A percentile compares a stretch with the other conserved stretches of the same genome.
Evolutionary conservation across 2,329 filamentous ascomycete species (phyloP).

Genomic region (Trichoderma polysporum): DNA sequence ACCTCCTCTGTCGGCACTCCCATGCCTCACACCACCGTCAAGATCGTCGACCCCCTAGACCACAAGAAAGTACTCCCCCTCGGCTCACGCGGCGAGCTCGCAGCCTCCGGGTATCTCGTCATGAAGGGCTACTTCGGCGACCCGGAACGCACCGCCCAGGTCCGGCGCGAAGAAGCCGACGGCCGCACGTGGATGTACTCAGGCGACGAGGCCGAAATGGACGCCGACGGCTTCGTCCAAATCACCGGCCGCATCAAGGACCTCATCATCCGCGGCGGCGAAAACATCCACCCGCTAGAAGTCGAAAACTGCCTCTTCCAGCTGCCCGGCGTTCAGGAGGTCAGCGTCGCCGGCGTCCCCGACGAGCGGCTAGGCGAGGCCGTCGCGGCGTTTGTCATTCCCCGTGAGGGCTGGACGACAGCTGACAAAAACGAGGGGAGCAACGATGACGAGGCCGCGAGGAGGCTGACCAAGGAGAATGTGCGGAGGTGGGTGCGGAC

Average conservation of each 20-base stretch:
- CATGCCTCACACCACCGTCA: constrained; percentile 75
- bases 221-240: constrained; percentile 75
- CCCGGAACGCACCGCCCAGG: constrained; percentile 65
- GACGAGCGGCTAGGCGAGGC: constrained; percentile 83
- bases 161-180: constrained; percentile 48
- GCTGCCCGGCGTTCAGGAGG: constrained; percentile 69
- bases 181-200: constrained; percentile 77
- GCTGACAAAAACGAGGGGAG: constrained; percentile 23
- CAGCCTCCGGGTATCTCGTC: constrained; percentile 78
- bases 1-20: constrained; percentile 75
- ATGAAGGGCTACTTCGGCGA: constrained; percentile 94
- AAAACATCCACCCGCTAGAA: constrained; percentile 94
- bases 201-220: constrained; percentile 88
- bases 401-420: constrained; percentile 34
- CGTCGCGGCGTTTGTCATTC: constrained; percentile 79
- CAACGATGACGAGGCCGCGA: constrained; percentile 29
- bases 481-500: constrained; percentile 71
- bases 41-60: constrained; percentile 72
- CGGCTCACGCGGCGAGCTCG: constrained; percentile 74
- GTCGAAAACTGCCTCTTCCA: constrained; percentile 84
- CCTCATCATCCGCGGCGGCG: constrained; percentile 88
- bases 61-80: constrained; percentile 58
- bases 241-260: constrained; percentile 95
- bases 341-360: constrained; percentile 78
- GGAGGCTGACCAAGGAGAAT: constrained; percentile 52